Evolutionary conservation across 2,329 filamentous ascomycete genomes (phyloP).

Genomic region (Fusarium incarnatum): DNA sequence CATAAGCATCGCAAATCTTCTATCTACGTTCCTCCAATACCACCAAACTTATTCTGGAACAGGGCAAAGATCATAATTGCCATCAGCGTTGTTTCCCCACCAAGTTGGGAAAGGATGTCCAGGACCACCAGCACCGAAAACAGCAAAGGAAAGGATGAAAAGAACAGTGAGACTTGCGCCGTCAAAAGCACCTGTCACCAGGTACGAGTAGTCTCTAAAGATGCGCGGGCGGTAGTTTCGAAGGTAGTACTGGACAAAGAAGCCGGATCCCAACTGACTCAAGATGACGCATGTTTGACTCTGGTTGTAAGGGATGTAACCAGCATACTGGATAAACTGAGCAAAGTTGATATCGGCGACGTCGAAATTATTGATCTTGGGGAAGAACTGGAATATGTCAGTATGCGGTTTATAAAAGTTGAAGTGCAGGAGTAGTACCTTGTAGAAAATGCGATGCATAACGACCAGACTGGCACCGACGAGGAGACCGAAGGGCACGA

Average conservation of each 20-base stretch:
- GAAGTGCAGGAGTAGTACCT: slow-evolving; percentile 48
- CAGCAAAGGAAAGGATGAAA: slow-evolving; percentile 67
- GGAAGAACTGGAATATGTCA: slow-evolving; percentile 54
- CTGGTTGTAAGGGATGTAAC: slow-evolving; percentile 65
- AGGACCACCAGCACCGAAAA: slow-evolving; percentile 63
- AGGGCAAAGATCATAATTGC: slow-evolving; percentile 63
- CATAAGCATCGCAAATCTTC: too few relatives aligned
- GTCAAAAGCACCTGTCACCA: slow-evolving; percentile 65
- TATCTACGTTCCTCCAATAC: neutral
- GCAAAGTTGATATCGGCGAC: slow-evolving; percentile 62
- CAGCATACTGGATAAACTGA: slow-evolving; percentile 66
- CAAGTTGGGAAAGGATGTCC: slow-evolving; percentile 61
- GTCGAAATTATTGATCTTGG: slow-evolving; percentile 58
- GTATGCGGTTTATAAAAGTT: neutral
- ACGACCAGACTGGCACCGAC: slow-evolving; percentile 60
- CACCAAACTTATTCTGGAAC: slow-evolving; percentile 43
- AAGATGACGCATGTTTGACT: slow-evolving; percentile 67
- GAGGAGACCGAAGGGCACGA: slow-evolving; percentile 63
- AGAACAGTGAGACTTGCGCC: slow-evolving; percentile 61
- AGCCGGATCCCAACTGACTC: slow-evolving; percentile 58
- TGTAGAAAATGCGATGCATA: slow-evolving; percentile 57
- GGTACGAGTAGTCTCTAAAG: slow-evolving; percentile 66
- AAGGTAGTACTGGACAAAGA: slow-evolving; percentile 64
- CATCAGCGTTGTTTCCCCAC: slow-evolving; percentile 66
- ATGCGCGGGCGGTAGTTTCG: slow-evolving; percentile 63